A percentile compares a stretch with the other conserved stretches of the same genome.
Evolutionary conservation across 305 asterid genomes (phyloP).

Genomic region (Withania somnifera): DNA sequence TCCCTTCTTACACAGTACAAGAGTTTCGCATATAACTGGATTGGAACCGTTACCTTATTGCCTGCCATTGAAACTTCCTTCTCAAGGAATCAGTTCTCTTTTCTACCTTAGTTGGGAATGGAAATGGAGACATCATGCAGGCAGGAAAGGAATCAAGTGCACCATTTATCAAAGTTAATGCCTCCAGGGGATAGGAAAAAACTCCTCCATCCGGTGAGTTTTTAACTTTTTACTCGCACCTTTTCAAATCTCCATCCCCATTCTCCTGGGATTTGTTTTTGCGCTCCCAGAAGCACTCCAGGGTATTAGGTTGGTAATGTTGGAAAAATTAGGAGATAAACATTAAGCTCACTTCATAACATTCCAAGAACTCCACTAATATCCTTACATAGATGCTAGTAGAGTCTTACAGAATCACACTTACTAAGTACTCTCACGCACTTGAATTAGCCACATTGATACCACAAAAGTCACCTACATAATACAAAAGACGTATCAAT

Average conservation of each 20-base stretch:
- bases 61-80: background rate
- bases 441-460: no score
- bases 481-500: no score
- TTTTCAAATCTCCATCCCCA: background rate
- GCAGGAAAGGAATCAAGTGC: background rate
- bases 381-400: background rate
- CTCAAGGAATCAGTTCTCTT: background rate
- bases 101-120: background rate
- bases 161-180: background rate
- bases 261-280: background rate
- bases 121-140: background rate
- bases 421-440: no score
- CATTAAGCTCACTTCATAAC: background rate
- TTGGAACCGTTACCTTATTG: background rate
- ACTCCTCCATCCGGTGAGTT: background rate
- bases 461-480: no score
- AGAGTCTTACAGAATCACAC: no score
- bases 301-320: background rate
- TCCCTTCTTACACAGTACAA: background rate
- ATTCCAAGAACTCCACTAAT: background rate
- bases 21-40: background rate
- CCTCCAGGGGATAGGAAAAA: background rate
- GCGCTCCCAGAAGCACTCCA: background rate
- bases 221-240: background rate
- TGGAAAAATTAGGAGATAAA: background rate